These are phyloP conservation scores for Cryphonectria nitschkei DNA, from an alignment of 2,329 filamentous ascomycete species.

Conservation along the genomic window DNA sequence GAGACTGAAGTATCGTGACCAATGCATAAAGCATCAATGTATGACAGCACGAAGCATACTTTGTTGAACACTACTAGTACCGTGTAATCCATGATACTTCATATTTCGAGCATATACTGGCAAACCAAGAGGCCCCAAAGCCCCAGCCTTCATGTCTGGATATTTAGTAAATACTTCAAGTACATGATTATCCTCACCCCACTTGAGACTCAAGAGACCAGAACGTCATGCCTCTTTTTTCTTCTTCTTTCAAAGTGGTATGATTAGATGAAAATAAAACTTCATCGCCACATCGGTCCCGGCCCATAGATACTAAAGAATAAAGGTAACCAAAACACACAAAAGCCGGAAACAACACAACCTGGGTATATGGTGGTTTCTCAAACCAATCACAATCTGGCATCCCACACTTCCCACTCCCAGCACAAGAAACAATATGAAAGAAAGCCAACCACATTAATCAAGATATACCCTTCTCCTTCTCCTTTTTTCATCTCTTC, in stretches of 20 bases:
- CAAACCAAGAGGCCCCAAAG: background rate
- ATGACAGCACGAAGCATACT: background rate
- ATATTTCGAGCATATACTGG: background rate
- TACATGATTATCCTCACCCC: background rate
- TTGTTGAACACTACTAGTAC: background rate
- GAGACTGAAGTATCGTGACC: background rate
- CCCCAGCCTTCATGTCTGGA: background rate
- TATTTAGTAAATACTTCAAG: too few species aligned
- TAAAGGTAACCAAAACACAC: background rate
- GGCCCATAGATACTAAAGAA: background rate
- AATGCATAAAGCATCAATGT: background rate
- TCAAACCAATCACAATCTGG: background rate
- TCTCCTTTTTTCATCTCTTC: background rate
- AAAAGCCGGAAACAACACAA: background rate
- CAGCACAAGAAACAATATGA: background rate
- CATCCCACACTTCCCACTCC: background rate
- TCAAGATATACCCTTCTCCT: background rate
- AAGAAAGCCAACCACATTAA: background rate
- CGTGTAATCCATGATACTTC: background rate
- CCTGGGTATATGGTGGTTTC: slow-evolving; percentile 2
- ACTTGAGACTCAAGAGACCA: background rate
- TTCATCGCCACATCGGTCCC: background rate
- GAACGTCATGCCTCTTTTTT: background rate
- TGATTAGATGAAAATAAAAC: background rate
- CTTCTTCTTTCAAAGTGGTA: background rate